Conservation (phyloP, 768 basidiomycete species). For the Boletus pseudo-olivaceus region DNA sequence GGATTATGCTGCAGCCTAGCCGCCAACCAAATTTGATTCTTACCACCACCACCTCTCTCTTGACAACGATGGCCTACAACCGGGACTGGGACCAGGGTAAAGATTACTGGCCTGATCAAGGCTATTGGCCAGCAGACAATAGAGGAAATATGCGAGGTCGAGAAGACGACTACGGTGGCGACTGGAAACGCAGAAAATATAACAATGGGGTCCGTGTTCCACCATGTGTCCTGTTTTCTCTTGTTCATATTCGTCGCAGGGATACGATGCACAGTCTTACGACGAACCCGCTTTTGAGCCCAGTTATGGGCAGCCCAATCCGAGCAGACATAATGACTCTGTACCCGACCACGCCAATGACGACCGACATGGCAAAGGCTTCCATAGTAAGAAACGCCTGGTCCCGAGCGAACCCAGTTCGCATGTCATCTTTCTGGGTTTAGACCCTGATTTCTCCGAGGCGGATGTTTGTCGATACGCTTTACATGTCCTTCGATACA, state of each 20-base stretch:
- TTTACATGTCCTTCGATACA: constrained; percentile 36
- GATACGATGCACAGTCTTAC: constrained; percentile 50
- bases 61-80: constrained; percentile 60
- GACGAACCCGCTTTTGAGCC: constrained; percentile 43
- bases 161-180: constrained; percentile 67
- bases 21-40: constrained; percentile 14
- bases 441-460: constrained; percentile 91
- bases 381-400: constrained; percentile 67
- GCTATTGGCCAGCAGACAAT: constrained; percentile 37
- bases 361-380: constrained; percentile 42
- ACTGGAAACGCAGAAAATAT: constrained; percentile 76
- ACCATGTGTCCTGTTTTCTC: neutral
- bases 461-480: constrained; percentile 70
- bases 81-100: constrained; percentile 89
- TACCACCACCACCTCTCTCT: constrained; percentile 21
- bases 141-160: constrained; percentile 47
- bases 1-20: constrained; percentile 1
- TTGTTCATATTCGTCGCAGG: constrained; percentile 34
- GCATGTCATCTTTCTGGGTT: constrained; percentile 93
- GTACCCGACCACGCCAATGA: constrained; percentile 51
- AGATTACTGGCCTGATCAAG: constrained; percentile 49
- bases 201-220: constrained; percentile 62
- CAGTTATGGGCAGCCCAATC: constrained; percentile 29
- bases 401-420: constrained; percentile 82
- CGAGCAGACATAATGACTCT: constrained; percentile 28